Conservation (phyloP, 2,329 filamentous ascomycete genomes). For the Aspergillus sergii region DNA sequence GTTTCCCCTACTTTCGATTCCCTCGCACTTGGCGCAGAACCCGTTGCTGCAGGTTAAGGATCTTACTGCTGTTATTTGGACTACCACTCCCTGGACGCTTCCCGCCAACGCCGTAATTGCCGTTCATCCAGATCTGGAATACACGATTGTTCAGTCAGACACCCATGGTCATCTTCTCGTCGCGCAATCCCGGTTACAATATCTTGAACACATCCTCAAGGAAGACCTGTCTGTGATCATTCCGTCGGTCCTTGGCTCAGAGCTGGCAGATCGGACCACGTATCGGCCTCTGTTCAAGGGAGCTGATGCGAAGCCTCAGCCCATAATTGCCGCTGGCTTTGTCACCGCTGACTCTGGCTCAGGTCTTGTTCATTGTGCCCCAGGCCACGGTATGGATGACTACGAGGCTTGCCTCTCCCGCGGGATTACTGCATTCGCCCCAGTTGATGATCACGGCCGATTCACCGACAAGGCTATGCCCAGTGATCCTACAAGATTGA, state of each 20-base stretch:
- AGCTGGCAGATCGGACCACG: constrained; percentile 62
- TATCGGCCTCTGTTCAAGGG: constrained; percentile 74
- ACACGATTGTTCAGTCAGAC: constrained; percentile 65
- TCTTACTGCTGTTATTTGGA: constrained; percentile 91
- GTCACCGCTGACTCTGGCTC: constrained; percentile 90
- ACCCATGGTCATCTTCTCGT: constrained; percentile 67
- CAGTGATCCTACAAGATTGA: constrained; percentile 65
- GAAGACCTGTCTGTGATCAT: constrained; percentile 55
- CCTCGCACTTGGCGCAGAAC: constrained; percentile 47
- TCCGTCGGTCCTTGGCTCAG: constrained; percentile 62
- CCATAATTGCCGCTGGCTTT: constrained; percentile 81
- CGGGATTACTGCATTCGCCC: constrained; percentile 75
- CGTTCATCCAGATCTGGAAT: constrained; percentile 73
- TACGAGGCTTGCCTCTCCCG: constrained; percentile 77
- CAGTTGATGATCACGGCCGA: constrained; percentile 76
- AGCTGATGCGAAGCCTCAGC: constrained; percentile 59
- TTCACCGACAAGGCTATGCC: constrained; percentile 83
- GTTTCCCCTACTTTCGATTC: constrained; percentile 65
- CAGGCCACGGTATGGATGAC: constrained; percentile 95
- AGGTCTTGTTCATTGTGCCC: constrained; percentile 91
- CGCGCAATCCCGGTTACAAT: constrained; percentile 69
- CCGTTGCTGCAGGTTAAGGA: constrained; percentile 48
- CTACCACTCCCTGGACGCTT: constrained; percentile 95
- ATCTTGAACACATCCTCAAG: constrained; percentile 54
- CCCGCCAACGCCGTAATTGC: constrained; percentile 91